Evolutionary conservation across 2,329 filamentous ascomycete species (phyloP).

Genomic region (Aspergillus unguis): DNA sequence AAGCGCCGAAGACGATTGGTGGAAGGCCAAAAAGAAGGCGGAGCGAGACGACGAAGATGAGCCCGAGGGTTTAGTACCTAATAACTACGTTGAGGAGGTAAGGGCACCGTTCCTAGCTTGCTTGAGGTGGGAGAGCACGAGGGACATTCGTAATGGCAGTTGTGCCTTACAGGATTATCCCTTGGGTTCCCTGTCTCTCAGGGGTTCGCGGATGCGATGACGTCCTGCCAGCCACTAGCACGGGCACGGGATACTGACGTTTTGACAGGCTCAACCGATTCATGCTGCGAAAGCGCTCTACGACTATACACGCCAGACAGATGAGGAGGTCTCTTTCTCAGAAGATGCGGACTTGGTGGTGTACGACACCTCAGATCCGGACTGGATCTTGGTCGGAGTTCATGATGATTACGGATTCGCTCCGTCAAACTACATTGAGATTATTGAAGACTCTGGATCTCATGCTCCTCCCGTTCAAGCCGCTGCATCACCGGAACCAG

Average conservation of each 20-base stretch:
- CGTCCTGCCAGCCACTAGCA: neutral
- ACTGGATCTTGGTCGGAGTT: conserved; percentile 90
- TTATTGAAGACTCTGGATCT: conserved; percentile 43
- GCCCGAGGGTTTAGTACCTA: conserved; percentile 83
- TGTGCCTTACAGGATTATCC: neutral
- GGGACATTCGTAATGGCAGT: neutral
- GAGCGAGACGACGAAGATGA: conserved; percentile 81
- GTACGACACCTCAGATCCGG: conserved; percentile 86
- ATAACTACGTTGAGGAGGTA: conserved; percentile 94
- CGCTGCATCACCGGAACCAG: conserved; percentile 21
- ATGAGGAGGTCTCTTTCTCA: conserved; percentile 93
- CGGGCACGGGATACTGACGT: conserved; percentile 10
- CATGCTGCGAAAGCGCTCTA: conserved; percentile 86
- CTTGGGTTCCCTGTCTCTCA: conserved; percentile 11
- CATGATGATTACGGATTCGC: conserved; percentile 89
- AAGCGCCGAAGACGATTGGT: conserved; percentile 78
- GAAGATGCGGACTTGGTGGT: conserved; percentile 82
- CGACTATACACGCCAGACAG: conserved; percentile 94
- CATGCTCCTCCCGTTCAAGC: conserved; percentile 47
- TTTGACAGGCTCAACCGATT: conserved; percentile 59
- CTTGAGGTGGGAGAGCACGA: neutral
- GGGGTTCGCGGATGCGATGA: conserved; percentile 16
- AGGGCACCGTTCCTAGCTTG: conserved; percentile 28
- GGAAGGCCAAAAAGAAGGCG: conserved; percentile 92
- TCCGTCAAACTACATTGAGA: conserved; percentile 91